Evolutionary conservation across 1,139 yeast genomes (phyloP).

Genomic region (Tardiomyces blankii): DNA sequence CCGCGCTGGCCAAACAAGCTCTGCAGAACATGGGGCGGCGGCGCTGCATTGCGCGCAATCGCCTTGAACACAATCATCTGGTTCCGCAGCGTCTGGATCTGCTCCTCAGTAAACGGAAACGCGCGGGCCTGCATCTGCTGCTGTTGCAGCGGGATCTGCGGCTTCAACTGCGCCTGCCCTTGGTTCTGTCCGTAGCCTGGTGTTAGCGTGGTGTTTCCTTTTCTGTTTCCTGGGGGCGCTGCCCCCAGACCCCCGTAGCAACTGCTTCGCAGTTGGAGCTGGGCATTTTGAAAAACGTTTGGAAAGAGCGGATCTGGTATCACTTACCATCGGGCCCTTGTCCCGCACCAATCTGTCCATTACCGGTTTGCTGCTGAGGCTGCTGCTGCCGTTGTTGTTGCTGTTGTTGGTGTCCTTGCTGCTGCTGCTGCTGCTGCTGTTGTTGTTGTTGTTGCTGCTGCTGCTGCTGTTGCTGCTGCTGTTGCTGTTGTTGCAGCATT

Average conservation of each 20-base stretch:
- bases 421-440: neutral
- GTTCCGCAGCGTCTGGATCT: conserved; percentile 1
- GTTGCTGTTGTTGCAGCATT: neutral
- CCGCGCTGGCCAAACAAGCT: conserved; percentile 2
- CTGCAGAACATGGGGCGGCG: neutral
- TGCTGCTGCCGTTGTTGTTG: neutral
- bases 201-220: neutral
- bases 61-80: conserved; percentile 3
- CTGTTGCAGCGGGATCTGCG: conserved; percentile 1
- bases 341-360: conserved; percentile 2
- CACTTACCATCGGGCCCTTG: too few species aligned
- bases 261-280: too few species aligned
- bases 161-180: neutral
- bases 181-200: neutral
- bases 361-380: neutral
- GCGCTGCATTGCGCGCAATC: neutral
- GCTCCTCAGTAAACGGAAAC: conserved; percentile 2
- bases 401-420: neutral
- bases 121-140: neutral
- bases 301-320: too few species aligned
- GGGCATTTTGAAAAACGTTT: too few species aligned
- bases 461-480: neutral
- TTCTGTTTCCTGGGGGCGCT: neutral
- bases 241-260: too few species aligned
- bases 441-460: conserved; percentile 1